A percentile compares a stretch with the other conserved stretches of the same genome.
These are phyloP conservation scores for Calonectria ilicicola DNA, from an alignment of 2,329 filamentous ascomycete genomes.

Conservation along the genomic window DNA sequence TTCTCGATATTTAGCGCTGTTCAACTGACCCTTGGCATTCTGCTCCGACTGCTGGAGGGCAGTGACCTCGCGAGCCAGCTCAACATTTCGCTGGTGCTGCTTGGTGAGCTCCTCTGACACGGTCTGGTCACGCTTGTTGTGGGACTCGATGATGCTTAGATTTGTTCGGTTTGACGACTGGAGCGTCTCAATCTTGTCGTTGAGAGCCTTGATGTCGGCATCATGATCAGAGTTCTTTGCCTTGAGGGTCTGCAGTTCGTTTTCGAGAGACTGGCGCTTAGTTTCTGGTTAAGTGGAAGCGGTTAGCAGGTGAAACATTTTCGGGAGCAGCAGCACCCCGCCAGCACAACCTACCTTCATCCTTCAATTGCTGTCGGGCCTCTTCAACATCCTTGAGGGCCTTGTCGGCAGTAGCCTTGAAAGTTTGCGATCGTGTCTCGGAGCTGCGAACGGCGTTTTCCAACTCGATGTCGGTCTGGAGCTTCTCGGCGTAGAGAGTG, in stretches of 20 bases:
- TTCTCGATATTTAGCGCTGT: constrained; percentile 88
- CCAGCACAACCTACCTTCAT: constrained; percentile 74
- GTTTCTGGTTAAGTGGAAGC: constrained; percentile 69
- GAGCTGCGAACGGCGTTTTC: constrained; percentile 88
- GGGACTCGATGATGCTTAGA: constrained; percentile 88
- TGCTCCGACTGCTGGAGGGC: constrained; percentile 87
- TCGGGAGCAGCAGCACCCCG: background rate
- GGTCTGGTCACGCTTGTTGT: constrained; percentile 86
- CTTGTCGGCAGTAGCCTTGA: constrained; percentile 86
- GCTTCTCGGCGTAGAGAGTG: constrained; percentile 85
- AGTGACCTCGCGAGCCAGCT: constrained; percentile 85
- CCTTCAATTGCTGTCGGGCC: constrained; percentile 81
- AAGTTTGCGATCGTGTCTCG: constrained; percentile 83
- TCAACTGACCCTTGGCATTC: constrained; percentile 81
- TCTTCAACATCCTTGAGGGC: constrained; percentile 86
- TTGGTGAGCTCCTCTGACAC: constrained; percentile 87
- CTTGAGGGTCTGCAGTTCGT: constrained; percentile 83
- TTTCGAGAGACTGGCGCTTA: constrained; percentile 79
- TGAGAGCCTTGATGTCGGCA: constrained; percentile 80
- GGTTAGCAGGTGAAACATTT: constrained; percentile 22
- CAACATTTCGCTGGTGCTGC: constrained; percentile 89
- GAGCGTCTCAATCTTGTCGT: constrained; percentile 85
- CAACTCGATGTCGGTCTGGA: constrained; percentile 90
- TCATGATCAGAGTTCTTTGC: constrained; percentile 80
- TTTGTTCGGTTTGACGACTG: constrained; percentile 95